These are phyloP conservation scores for Podaxis mareebaensis DNA, from an alignment of 768 basidiomycete genomes.

Conservation along the genomic window DNA sequence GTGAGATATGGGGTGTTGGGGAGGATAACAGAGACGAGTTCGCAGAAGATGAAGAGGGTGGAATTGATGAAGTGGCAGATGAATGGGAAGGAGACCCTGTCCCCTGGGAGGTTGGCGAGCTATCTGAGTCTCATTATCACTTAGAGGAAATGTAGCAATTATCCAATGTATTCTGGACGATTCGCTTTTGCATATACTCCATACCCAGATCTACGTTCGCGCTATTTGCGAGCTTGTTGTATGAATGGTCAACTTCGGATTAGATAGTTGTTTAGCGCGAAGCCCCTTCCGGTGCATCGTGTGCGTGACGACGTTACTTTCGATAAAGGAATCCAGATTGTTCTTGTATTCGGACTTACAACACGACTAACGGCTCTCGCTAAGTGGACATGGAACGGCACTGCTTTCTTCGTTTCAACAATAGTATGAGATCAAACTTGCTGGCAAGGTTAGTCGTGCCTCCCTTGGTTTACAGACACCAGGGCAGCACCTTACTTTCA, in stretches of 20 bases:
- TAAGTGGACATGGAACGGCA: neutral
- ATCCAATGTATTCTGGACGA: neutral
- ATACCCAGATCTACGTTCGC: neutral
- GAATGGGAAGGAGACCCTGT: slow-evolving; percentile 85
- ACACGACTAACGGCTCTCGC: neutral
- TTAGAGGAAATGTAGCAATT: slow-evolving; percentile 6
- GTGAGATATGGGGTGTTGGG: slow-evolving; percentile 76
- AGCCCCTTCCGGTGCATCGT: neutral
- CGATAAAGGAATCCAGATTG: neutral
- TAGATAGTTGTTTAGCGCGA: neutral
- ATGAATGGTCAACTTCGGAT: neutral
- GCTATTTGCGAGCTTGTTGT: neutral
- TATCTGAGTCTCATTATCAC: slow-evolving; percentile 39
- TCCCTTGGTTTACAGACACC: neutral
- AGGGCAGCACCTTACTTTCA: slow-evolving; percentile 1
- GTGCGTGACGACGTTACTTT: slow-evolving; percentile 1
- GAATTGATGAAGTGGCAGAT: slow-evolving; percentile 46
- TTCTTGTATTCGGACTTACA: neutral
- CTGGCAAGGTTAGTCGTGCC: neutral
- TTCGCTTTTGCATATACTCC: neutral
- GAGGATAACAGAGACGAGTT: slow-evolving; percentile 35
- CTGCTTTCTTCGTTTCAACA: slow-evolving; percentile 3
- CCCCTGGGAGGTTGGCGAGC: slow-evolving; percentile 78
- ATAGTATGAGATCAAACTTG: neutral
- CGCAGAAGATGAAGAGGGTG: slow-evolving; percentile 17